phyloP scores from a whole-genome alignment of 768 basidiomycete species.

The Mycena alexandri region DNA sequence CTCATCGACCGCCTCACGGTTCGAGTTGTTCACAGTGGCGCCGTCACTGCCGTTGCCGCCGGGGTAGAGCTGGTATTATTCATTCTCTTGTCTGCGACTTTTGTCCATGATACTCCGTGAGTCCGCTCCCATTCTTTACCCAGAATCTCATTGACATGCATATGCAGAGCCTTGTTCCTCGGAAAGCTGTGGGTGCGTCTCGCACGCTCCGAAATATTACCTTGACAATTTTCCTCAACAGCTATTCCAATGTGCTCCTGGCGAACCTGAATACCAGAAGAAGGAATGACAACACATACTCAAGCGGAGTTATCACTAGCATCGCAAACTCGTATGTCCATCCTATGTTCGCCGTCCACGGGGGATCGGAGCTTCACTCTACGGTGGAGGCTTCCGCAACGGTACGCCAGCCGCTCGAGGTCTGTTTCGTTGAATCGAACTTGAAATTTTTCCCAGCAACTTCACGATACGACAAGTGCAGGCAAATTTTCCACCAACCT shows the following conservation, averaged over 20 bases:
- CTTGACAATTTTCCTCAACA: neutral
- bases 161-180: constrained; percentile 5
- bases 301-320: neutral
- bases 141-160: neutral
- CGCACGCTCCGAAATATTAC: neutral
- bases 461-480: neutral
- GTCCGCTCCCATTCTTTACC: neutral
- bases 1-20: constrained; percentile 8
- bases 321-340: neutral
- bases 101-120: constrained; percentile 9
- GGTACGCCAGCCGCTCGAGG: constrained; percentile 4
- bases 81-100: neutral
- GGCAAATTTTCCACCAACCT: neutral
- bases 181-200: constrained; percentile 5
- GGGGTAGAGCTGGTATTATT: constrained; percentile 8
- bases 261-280: constrained; percentile 9
- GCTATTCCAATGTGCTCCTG: constrained; percentile 4
- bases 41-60: constrained; percentile 4
- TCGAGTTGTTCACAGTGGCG: constrained; percentile 5
- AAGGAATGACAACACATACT: constrained; percentile 6
- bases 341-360: neutral
- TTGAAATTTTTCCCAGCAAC: neutral
- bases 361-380: neutral
- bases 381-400: neutral
- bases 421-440: neutral